phyloP scores from a whole-genome alignment of 768 basidiomycete genomes.

The Hypholoma fasciculare region DNA sequence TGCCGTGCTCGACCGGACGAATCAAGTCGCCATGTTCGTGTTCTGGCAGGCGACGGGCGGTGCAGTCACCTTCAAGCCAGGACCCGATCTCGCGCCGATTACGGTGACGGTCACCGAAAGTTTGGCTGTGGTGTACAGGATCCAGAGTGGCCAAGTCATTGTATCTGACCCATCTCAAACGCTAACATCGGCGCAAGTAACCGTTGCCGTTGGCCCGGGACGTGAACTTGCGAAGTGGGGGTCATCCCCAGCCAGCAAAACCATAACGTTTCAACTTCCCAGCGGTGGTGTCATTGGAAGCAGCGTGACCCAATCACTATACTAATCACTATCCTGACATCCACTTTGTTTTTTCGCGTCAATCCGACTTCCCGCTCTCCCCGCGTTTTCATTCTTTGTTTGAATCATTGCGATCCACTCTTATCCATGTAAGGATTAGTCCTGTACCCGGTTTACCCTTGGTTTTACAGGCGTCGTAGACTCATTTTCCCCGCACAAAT shows the following conservation, averaged over 20 bases:
- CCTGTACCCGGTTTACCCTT: too few species aligned
- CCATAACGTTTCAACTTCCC: slow-evolving; percentile 41
- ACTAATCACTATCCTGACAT: neutral
- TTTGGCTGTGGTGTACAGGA: slow-evolving; percentile 42
- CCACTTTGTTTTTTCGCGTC: neutral
- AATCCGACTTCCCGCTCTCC: neutral
- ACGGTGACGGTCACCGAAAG: slow-evolving; percentile 41
- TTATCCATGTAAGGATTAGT: too few species aligned
- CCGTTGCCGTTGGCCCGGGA: slow-evolving; percentile 28
- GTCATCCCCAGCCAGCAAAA: slow-evolving; percentile 20
- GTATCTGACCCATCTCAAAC: slow-evolving; percentile 71
- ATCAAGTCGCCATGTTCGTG: slow-evolving; percentile 45
- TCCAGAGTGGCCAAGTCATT: slow-evolving; percentile 43
- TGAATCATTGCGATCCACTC: too few species aligned
- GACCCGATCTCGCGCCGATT: slow-evolving; percentile 20
- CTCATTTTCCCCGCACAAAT: too few species aligned
- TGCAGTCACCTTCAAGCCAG: slow-evolving; percentile 33
- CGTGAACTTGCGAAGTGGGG: slow-evolving; percentile 27
- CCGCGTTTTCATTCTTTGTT: neutral
- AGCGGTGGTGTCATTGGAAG: slow-evolving; percentile 49
- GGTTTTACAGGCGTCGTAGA: too few species aligned
- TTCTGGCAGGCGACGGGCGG: slow-evolving; percentile 58
- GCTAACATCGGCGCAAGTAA: slow-evolving; percentile 34
- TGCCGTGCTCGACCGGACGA: slow-evolving; percentile 46
- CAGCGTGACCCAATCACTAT: slow-evolving; percentile 34